A percentile compares a stretch with the other conserved stretches of the same genome.
phyloP scores from a whole-genome alignment of 1,284 basidiomycete species.

The Ustilago shanxiensis region DNA sequence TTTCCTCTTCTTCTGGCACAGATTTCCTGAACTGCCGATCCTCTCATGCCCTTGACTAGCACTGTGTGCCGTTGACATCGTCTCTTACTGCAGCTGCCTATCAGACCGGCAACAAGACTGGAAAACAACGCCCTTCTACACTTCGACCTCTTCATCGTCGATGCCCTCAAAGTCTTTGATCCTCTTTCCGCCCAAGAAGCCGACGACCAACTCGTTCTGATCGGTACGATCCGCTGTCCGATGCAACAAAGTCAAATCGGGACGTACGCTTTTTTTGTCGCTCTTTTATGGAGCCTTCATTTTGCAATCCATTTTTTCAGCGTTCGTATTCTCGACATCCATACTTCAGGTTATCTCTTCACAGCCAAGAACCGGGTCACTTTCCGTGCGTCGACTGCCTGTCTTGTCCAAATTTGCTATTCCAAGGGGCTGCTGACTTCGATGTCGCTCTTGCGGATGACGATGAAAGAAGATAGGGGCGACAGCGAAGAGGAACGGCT shows the following conservation, averaged over 20 bases:
- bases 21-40: not conserved
- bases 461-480: not conserved
- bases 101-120: constrained; percentile 48
- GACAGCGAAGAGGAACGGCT: not conserved
- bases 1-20: not conserved
- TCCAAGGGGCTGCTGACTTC: too few relatives aligned
- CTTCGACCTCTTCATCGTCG: not conserved
- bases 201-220: not conserved
- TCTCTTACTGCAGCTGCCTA: constrained; percentile 14
- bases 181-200: constrained; percentile 20
- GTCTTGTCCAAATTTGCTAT: too few relatives aligned
- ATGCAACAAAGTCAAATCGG: not conserved
- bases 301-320: too few relatives aligned
- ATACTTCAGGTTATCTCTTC: too few relatives aligned
- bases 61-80: too few relatives aligned
- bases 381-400: too few relatives aligned
- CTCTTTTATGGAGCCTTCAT: not conserved
- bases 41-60: too few relatives aligned
- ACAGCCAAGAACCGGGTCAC: too few relatives aligned
- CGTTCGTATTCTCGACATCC: too few relatives aligned
- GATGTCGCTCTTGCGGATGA: too few relatives aligned
- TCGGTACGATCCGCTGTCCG: not conserved
- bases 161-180: not conserved
- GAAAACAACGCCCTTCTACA: not conserved
- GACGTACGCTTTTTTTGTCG: not conserved